Conservation (phyloP, 352 stramenopile species). For the Discostella stelligera region DNA sequence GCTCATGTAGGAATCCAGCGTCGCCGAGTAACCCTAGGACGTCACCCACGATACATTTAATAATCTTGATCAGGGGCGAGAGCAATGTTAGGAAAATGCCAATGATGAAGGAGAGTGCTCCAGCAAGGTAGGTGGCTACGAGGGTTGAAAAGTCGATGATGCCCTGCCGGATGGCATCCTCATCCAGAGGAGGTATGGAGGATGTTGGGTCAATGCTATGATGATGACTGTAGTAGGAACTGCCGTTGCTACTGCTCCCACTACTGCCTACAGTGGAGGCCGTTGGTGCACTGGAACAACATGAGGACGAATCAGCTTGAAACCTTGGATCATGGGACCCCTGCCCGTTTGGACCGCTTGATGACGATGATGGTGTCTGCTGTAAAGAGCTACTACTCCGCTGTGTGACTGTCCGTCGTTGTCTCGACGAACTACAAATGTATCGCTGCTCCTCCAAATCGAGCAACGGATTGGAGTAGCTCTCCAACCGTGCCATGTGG, state of each 20-base stretch:
- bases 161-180: conserved; percentile 34
- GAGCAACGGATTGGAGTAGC: neutral
- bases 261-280: conserved; percentile 3
- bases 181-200: conserved; percentile 7
- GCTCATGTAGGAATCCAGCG: conserved; percentile 18
- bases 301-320: neutral
- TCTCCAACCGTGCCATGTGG: neutral
- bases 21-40: conserved; percentile 26
- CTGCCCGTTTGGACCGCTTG: too few species aligned
- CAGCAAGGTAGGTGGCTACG: conserved; percentile 34
- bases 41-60: conserved; percentile 37
- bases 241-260: neutral
- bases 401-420: neutral
- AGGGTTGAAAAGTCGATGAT: conserved; percentile 32
- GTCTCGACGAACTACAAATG: neutral
- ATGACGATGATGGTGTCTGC: neutral
- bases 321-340: neutral
- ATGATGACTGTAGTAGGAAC: neutral
- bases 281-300: conserved; percentile 4
- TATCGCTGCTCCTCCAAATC: conserved; percentile 8
- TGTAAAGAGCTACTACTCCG: conserved; percentile 5
- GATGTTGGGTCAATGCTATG: neutral
- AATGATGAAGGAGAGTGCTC: conserved; percentile 28
- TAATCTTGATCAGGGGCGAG: conserved; percentile 28
- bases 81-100: conserved; percentile 35